Percentiles rank a stretch among this genome's conserved stretches.
phyloP scores from a whole-genome alignment of 148 eudicot genomes.

The Rhododendron molle region DNA sequence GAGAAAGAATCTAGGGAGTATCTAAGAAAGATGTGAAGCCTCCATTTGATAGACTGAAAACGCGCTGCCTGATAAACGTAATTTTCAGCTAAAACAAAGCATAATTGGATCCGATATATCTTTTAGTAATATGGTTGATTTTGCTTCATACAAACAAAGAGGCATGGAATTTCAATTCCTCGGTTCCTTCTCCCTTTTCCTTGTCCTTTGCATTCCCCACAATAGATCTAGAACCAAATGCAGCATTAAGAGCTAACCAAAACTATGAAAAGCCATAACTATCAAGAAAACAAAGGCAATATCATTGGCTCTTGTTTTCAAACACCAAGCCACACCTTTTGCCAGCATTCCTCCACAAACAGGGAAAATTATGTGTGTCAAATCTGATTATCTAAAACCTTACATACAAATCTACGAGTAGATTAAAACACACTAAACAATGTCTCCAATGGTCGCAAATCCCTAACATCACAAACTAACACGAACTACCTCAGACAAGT shows the following conservation, averaged over 20 bases:
- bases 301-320: neutral
- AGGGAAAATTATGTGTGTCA: neutral
- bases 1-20: too few relatives aligned
- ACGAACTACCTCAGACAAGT: neutral
- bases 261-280: neutral
- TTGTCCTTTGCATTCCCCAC: neutral
- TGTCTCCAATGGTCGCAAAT: neutral
- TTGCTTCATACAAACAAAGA: neutral
- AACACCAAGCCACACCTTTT: neutral
- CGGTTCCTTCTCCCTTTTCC: neutral
- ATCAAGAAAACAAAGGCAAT: neutral
- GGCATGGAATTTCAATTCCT: neutral
- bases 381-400: neutral
- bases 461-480: conserved; percentile 4
- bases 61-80: too few relatives aligned
- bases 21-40: too few relatives aligned
- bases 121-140: too few relatives aligned
- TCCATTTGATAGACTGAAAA: too few relatives aligned
- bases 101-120: too few relatives aligned
- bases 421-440: neutral
- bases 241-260: neutral
- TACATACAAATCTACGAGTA: neutral
- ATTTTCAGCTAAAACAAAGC: too few relatives aligned
- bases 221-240: neutral
- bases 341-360: neutral